These are phyloP conservation scores for Lactarius sp. DNA, from an alignment of 768 basidiomycete genomes.

Conservation along the genomic window DNA sequence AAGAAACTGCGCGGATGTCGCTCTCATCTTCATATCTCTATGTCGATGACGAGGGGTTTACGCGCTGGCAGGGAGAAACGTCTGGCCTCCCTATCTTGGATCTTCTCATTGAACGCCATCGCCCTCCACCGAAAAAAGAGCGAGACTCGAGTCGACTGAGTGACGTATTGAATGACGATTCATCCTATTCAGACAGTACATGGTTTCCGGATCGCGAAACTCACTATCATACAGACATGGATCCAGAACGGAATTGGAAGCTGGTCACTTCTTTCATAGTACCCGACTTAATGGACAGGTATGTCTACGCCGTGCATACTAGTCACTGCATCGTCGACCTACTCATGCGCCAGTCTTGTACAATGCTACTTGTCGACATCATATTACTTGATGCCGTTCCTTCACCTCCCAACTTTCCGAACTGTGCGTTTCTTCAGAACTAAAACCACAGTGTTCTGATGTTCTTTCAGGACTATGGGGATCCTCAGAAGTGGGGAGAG, in stretches of 20 bases:
- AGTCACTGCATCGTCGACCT: slow-evolving; percentile 4
- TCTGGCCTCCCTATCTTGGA: slow-evolving; percentile 88
- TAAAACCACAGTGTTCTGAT: slow-evolving; percentile 17
- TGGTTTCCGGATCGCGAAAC: slow-evolving; percentile 86
- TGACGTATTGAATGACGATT: slow-evolving; percentile 12
- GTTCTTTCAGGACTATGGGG: slow-evolving; percentile 72
- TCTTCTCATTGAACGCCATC: slow-evolving; percentile 69
- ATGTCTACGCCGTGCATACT: slow-evolving; percentile 28
- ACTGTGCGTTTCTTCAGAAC: slow-evolving; percentile 43
- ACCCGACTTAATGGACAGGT: slow-evolving; percentile 94
- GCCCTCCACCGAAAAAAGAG: slow-evolving; percentile 36
- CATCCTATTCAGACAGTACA: slow-evolving; percentile 31
- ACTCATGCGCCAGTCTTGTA: slow-evolving; percentile 49
- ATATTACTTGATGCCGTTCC: slow-evolving; percentile 88
- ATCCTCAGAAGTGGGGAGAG: slow-evolving; percentile 92
- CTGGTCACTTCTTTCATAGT: slow-evolving; percentile 80
- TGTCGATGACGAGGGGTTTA: slow-evolving; percentile 82
- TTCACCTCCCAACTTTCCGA: slow-evolving; percentile 87
- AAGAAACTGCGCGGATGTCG: slow-evolving; percentile 58
- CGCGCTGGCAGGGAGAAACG: slow-evolving; percentile 89
- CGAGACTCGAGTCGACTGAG: slow-evolving; percentile 29
- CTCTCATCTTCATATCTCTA: slow-evolving; percentile 78
- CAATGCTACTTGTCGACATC: slow-evolving; percentile 87
- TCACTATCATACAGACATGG: slow-evolving; percentile 65
- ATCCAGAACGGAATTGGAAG: slow-evolving; percentile 85